These are phyloP conservation scores for Penstemon davidsonii DNA, from an alignment of 257 asterid genomes.

Conservation along the genomic window DNA sequence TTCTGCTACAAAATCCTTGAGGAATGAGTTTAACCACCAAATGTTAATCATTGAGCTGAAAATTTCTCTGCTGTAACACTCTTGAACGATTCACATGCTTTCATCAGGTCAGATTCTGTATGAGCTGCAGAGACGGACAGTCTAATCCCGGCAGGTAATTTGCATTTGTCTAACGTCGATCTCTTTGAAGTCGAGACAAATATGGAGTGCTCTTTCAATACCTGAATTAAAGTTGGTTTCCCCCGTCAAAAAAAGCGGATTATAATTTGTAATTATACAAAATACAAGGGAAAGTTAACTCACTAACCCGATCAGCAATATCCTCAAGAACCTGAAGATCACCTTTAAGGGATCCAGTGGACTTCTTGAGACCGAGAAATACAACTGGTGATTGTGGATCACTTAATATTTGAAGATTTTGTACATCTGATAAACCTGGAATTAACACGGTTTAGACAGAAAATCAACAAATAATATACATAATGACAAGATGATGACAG, in stretches of 20 bases:
- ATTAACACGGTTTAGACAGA: constrained; percentile 17
- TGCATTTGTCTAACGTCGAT: constrained; percentile 81
- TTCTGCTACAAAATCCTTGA: neutral
- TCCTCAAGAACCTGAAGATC: constrained; percentile 75
- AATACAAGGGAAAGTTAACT: neutral
- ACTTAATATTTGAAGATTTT: constrained; percentile 64
- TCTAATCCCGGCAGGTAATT: constrained; percentile 74
- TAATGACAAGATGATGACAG: constrained; percentile 2
- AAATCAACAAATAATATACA: neutral
- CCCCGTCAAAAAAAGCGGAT: neutral
- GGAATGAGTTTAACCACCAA: neutral
- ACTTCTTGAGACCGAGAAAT: constrained; percentile 56
- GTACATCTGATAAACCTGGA: constrained; percentile 61
- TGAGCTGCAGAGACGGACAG: constrained; percentile 76
- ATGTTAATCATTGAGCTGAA: constrained; percentile 36
- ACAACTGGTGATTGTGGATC: constrained; percentile 73
- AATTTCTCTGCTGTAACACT: constrained; percentile 42
- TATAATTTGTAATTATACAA: neutral
- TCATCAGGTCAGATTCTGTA: constrained; percentile 62
- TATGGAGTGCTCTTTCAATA: constrained; percentile 64
- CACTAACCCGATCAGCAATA: constrained; percentile 57
- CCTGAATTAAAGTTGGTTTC: constrained; percentile 45
- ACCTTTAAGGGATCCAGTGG: constrained; percentile 63
- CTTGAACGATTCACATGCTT: constrained; percentile 68
- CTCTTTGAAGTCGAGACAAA: constrained; percentile 70